Base-by-base conservation (phyloP, 768 basidiomycete genomes). In the Boletus reticulatus region DNA sequence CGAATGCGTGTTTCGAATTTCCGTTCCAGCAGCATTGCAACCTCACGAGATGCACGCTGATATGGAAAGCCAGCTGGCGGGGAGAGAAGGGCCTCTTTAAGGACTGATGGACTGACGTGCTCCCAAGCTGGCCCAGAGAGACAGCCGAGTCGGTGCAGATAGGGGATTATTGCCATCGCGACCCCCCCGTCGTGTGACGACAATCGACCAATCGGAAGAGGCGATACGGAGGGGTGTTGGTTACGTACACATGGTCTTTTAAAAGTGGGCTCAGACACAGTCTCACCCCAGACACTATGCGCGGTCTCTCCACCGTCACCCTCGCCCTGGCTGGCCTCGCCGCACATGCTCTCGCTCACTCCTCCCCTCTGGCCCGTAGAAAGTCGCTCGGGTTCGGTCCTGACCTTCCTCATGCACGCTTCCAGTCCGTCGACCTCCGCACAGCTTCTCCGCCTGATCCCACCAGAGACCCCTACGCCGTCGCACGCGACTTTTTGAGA, bases 371-470 rank as follows among this genome's bases (percentile, higher is more conserved):
- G 2, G 0, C 64, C 13, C 73, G 73, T 50, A 85, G 95, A 66
- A 97, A 98, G 87, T 83, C 95, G 0, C 81, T 98, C 52, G 86
- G 87, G 22, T 97, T 96, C 68, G 95, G 95, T 1, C 93, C 94
- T 6, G 74, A 79, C 17, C 87, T 87, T 58, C 82, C 84, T 5
- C 87, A 92, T 62, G 87, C 88, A 7, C 81, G 81, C 45, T 92
- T 86, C 73, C 71, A 75, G 52, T 74, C 84, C 8, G 76, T 80
- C 11, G 72, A 76, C 69, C 37, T 51, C 20, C 44, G 1, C 0
- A 61, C 67, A 32, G 74, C 78, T 55, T 76, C 72, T 1, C 76
- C 81, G 48, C 61, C 73, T 12, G 68, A 73, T 54, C 55, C 72
- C 10, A 63, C 72, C 38, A 68, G 73, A 39, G 80, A 86, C 63